phyloP scores from a whole-genome alignment of 352 stramenopile genomes.

The Globisporangium abappressorium region DNA sequence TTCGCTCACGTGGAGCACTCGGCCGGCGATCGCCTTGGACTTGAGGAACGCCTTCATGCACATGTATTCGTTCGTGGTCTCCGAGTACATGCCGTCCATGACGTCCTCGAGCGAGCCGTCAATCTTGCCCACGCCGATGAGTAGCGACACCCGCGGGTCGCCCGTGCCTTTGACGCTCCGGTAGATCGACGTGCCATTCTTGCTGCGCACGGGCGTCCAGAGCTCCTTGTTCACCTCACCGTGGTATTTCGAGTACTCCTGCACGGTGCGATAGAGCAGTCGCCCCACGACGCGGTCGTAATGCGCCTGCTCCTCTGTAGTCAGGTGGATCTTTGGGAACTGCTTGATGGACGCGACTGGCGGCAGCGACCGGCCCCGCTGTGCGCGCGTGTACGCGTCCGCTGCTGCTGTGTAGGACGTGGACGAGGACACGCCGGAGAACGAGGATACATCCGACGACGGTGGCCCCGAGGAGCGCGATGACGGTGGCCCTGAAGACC shows the following conservation, averaged over 20 bases:
- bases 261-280: constrained; percentile 26
- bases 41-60: constrained; percentile 37
- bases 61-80: constrained; percentile 38
- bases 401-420: not conserved
- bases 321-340: constrained; percentile 13
- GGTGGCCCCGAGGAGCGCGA: not conserved
- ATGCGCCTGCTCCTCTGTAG: constrained; percentile 24
- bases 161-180: constrained; percentile 40
- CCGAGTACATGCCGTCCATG: constrained; percentile 39
- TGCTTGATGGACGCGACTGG: constrained; percentile 1
- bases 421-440: constrained; percentile 24
- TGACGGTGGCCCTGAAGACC: not conserved
- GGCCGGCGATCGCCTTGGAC: constrained; percentile 27
- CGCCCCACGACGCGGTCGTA: constrained; percentile 28
- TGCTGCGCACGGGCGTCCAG: constrained; percentile 41
- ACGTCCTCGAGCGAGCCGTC: constrained; percentile 42
- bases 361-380: not conserved
- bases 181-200: constrained; percentile 40
- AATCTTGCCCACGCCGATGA: constrained; percentile 33
- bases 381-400: constrained; percentile 19
- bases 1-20: constrained; percentile 34
- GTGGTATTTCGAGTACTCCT: constrained; percentile 21
- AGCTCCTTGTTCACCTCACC: constrained; percentile 18
- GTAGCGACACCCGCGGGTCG: constrained; percentile 26
- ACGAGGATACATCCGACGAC: not conserved